Conservation (phyloP, 208 protist genomes). For the Herpetomonas samuelpessoai region DNA sequence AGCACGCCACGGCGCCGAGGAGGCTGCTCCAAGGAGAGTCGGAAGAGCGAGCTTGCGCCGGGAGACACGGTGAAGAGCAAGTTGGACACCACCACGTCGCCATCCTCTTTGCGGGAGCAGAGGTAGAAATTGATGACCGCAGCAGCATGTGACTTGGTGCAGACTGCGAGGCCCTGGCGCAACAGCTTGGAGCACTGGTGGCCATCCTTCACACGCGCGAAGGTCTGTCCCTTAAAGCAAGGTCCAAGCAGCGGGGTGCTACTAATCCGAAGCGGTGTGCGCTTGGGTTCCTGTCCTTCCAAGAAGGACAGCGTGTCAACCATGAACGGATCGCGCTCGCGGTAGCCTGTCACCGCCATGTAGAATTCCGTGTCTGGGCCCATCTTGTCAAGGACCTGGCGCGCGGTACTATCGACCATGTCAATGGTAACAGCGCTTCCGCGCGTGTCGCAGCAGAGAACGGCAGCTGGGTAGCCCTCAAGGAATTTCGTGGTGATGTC, state of each 20-base stretch:
- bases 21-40: conserved; percentile 11
- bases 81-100: conserved; percentile 31
- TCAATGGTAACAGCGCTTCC: conserved; percentile 40
- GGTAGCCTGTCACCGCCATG: conserved; percentile 31
- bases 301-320: conserved; percentile 34
- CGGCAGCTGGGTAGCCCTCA: conserved; percentile 43
- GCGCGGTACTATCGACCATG: conserved; percentile 47
- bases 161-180: conserved; percentile 26
- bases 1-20: conserved; percentile 27
- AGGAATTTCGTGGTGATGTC: conserved; percentile 33
- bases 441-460: conserved; percentile 43
- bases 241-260: conserved; percentile 34
- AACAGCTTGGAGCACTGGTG: conserved; percentile 28
- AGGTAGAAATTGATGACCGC: conserved; percentile 43
- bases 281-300: conserved; percentile 14
- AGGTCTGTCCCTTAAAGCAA: conserved; percentile 22
- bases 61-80: conserved; percentile 30
- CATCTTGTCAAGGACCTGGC: conserved; percentile 29
- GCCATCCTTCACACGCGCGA: conserved; percentile 18
- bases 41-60: conserved; percentile 26
- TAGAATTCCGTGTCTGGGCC: conserved; percentile 27
- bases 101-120: conserved; percentile 19
- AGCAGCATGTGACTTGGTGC: conserved; percentile 32
- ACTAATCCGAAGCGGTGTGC: conserved; percentile 11
- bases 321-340: conserved; percentile 16